Conservation (phyloP, 192 early-diverging fungal species). For the Coemansia sp. region DNA sequence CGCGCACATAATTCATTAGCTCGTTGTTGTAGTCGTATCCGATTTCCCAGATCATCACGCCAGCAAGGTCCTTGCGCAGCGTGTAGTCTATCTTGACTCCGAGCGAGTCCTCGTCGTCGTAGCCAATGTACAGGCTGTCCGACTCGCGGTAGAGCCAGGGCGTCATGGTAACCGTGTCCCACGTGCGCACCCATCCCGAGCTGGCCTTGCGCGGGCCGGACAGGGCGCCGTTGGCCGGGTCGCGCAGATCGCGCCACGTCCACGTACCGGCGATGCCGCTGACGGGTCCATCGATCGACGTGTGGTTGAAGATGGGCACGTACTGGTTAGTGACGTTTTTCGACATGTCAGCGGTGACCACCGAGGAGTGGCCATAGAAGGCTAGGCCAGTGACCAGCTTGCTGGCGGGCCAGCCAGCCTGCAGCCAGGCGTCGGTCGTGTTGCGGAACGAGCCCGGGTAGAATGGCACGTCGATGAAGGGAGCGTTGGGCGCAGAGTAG, state of each 20-base stretch:
- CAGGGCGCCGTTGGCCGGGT: conserved; percentile 54
- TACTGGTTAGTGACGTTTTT: conserved; percentile 51
- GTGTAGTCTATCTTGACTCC: conserved; percentile 67
- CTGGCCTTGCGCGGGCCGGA: conserved; percentile 35
- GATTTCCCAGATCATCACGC: conserved; percentile 78
- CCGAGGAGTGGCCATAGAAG: conserved; percentile 65
- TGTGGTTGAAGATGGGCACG: conserved; percentile 52
- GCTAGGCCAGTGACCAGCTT: conserved; percentile 70
- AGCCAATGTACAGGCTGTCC: conserved; percentile 68
- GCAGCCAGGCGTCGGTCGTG: conserved; percentile 61
- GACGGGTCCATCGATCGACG: conserved; percentile 60
- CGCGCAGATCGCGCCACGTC: conserved; percentile 68
- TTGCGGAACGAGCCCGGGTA: conserved; percentile 55
- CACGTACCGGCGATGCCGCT: conserved; percentile 63
- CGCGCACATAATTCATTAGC: conserved; percentile 56
- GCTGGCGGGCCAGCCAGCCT: conserved; percentile 63
- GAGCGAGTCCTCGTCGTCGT: conserved; percentile 73
- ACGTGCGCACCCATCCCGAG: conserved; percentile 67
- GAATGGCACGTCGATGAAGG: conserved; percentile 51
- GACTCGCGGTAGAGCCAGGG: conserved; percentile 74
- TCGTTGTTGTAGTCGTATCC: conserved; percentile 71
- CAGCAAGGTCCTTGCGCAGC: conserved; percentile 62
- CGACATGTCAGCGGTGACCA: conserved; percentile 40
- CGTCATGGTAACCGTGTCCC: conserved; percentile 66
- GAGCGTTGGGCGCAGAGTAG: conserved; percentile 53